Evolutionary conservation across 306 rosid species (phyloP), one percentile per base, ranked within the genome.

Genomic region (Sicyos edulis): DNA sequence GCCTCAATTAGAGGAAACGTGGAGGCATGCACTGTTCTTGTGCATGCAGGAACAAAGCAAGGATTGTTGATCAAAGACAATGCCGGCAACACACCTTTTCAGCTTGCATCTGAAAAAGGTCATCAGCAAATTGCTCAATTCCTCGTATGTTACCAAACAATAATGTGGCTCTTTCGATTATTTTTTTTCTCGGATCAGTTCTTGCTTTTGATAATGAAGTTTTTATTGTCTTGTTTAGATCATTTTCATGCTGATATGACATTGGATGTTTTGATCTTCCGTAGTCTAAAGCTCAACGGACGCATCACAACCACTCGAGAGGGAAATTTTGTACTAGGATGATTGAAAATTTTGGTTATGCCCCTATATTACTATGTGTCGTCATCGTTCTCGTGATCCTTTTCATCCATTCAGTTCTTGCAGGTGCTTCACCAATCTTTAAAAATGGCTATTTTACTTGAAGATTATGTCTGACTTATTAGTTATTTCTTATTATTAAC

Each of bases 61-160:
- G 98, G 90, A 80, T 65, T 93, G 70, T 66, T 49, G 72, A 84
- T 88, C 84, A 93, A 87, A 75, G 98, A 93, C 73, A 90, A 90
- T 79, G 84, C 87, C 59, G 98, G 96, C 54, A 81, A 81, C 74
- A 93, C 92, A 56, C 98, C 98, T 79, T 80, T 81, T 74, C 96
- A 90, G 83, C 88, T 93, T 73, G 98, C 98, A 37, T 78, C 84
- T 74, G 95, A 90, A 82, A 90, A 90, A 81, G 98, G 97, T 93
- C 97, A 90, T 83, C 95, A 85, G 82, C 88, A 82, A 78, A 90
- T 90, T 82, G 88, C 96, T 71, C 84, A 82, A 81, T 82, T 93
- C 86, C 96, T 93, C 81, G 97, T 93, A 90, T 79, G 98, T 90
- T 84, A 74, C 71, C 61, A 79, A 78, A 75, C 42, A 37, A 37